phyloP scores from a whole-genome alignment of 176 grass and related monocot genomes.

The Ananas comosus region DNA sequence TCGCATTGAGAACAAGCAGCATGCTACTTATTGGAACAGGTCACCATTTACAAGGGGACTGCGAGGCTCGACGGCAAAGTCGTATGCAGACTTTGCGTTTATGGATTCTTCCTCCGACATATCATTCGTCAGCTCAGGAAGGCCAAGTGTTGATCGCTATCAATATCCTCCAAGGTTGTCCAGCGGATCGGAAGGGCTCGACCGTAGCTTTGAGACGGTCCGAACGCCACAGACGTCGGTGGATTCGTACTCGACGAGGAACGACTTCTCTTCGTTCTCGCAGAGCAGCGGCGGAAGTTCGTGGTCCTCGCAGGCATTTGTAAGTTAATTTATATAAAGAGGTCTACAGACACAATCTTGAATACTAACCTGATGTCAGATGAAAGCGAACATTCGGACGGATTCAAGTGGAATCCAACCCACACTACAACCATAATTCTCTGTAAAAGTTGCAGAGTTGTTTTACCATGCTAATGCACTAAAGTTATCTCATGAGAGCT shows the following conservation, averaged over 20 bases:
- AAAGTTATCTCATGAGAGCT: neutral
- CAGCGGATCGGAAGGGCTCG: slow-evolving; percentile 39
- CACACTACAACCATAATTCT: too few species aligned
- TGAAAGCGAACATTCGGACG: too few species aligned
- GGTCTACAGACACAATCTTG: neutral
- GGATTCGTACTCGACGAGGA: slow-evolving; percentile 41
- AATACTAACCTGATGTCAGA: too few species aligned
- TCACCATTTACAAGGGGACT: slow-evolving; percentile 52
- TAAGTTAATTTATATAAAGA: slow-evolving; percentile 5
- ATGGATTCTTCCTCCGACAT: slow-evolving; percentile 56
- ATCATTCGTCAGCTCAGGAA: slow-evolving; percentile 56
- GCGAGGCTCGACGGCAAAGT: slow-evolving; percentile 27
- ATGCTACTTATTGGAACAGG: slow-evolving; percentile 26
- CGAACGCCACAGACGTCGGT: slow-evolving; percentile 31
- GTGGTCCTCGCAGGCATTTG: slow-evolving; percentile 43
- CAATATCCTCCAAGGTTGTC: slow-evolving; percentile 44
- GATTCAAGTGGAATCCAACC: too few species aligned
- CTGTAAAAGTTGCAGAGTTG: too few species aligned
- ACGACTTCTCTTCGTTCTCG: slow-evolving; percentile 48
- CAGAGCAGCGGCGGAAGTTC: slow-evolving; percentile 45
- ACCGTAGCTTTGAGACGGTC: slow-evolving; percentile 69
- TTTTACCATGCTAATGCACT: neutral
- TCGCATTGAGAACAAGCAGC: neutral
- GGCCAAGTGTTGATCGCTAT: slow-evolving; percentile 45
- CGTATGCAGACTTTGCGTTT: slow-evolving; percentile 31